Conservation (phyloP, 257 asterid species). For the Anisodus acutangulus region DNA sequence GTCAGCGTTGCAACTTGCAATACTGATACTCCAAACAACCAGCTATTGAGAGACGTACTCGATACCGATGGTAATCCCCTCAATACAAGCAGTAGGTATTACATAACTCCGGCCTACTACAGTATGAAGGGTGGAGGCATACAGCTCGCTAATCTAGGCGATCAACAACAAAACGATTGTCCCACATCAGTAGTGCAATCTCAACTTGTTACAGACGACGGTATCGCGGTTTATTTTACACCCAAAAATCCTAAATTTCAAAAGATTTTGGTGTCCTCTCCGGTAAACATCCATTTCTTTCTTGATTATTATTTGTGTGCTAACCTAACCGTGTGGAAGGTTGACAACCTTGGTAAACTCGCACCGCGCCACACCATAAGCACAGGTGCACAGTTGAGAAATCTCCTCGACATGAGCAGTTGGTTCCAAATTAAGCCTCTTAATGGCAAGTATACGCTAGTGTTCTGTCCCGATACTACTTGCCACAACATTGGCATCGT, state of each 20-base stretch:
- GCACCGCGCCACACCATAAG: background rate
- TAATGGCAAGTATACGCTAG: background rate
- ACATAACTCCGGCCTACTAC: background rate
- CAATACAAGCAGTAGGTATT: background rate
- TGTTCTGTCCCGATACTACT: background rate
- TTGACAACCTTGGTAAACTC: background rate
- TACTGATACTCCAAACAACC: background rate
- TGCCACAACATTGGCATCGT: background rate
- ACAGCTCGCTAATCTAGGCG: background rate
- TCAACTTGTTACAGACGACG: background rate
- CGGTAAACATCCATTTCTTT: background rate
- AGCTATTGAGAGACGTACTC: too few relatives aligned
- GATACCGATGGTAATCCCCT: background rate
- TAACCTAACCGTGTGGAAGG: background rate
- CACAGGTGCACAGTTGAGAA: background rate
- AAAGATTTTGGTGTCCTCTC: background rate
- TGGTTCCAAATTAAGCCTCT: background rate
- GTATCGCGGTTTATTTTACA: background rate
- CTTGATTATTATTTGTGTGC: background rate
- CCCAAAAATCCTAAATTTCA: background rate
- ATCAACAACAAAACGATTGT: background rate
- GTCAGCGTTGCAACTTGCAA: background rate
- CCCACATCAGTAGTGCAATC: background rate
- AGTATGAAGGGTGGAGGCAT: background rate
- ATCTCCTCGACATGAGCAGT: background rate